phyloP scores from a whole-genome alignment of 176 grass and related monocot species.

The Urochloa ruziziensis region DNA sequence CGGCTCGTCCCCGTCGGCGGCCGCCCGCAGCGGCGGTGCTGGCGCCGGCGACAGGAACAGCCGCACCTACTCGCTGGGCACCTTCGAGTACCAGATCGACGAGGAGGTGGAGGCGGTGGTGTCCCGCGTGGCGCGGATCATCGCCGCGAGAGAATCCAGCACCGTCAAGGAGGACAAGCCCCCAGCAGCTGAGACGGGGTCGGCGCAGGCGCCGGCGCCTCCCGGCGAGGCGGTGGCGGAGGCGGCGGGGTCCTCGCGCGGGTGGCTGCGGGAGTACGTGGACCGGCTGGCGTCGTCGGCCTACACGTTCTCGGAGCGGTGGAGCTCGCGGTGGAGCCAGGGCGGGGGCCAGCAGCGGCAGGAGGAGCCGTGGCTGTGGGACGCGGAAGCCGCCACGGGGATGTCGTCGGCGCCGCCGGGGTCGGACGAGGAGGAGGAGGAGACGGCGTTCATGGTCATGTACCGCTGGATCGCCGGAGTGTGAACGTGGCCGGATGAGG shows the following conservation, averaged over 20 bases:
- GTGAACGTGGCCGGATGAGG: constrained; percentile 17
- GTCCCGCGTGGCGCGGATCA: constrained; percentile 34
- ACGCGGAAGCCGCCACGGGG: constrained; percentile 43
- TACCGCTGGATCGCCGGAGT: constrained; percentile 79
- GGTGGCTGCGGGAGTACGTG: constrained; percentile 80
- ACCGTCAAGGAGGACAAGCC: constrained; percentile 39
- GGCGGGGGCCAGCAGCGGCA: constrained; percentile 23
- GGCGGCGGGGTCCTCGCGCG: constrained; percentile 46
- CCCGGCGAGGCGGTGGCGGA: constrained; percentile 59
- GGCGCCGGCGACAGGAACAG: constrained; percentile 1
- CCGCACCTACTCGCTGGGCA: constrained; percentile 72
- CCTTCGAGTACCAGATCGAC: constrained; percentile 86
- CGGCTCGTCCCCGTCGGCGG: constrained; percentile 8
- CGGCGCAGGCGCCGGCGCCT: constrained; percentile 1
- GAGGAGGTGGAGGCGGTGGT: constrained; percentile 90
- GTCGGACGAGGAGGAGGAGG: constrained; percentile 46
- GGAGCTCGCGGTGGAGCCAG: constrained; percentile 60
- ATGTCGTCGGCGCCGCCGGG: constrained; percentile 35
- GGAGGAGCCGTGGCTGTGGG: constrained; percentile 67
- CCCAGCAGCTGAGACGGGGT: not conserved
- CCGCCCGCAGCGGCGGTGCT: not conserved
- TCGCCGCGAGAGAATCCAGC: not conserved
- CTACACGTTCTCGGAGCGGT: constrained; percentile 53
- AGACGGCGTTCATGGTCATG: constrained; percentile 55
- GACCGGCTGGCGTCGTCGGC: constrained; percentile 68